Evolutionary conservation across 73 alveolate genomes (phyloP).

Genomic region (Durusdinium trenchii): DNA sequence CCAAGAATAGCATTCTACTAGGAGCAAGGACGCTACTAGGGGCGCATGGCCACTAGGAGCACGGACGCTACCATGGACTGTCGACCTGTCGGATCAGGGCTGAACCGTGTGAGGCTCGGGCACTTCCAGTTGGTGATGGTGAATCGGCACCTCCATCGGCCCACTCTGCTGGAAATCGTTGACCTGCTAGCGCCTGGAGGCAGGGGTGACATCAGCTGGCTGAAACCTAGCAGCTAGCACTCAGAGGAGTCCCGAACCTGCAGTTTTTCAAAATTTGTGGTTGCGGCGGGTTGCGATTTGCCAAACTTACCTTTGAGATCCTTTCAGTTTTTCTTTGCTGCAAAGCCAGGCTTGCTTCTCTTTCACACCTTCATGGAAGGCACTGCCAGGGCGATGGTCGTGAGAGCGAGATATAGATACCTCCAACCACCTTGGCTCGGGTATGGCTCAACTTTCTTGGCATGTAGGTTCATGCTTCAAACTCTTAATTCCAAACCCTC

Average conservation of each 20-base stretch:
- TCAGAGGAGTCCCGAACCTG: too few species aligned
- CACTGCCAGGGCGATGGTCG: background rate
- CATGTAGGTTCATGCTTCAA: background rate
- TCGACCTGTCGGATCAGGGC: too few species aligned
- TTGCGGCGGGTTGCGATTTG: background rate
- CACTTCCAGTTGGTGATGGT: slow-evolving; percentile 63
- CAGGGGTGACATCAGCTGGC: background rate
- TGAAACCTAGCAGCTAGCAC: background rate
- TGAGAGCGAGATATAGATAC: background rate
- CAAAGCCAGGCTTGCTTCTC: slow-evolving; percentile 62
- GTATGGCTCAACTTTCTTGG: background rate
- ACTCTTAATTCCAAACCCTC: background rate
- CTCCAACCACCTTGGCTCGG: background rate
- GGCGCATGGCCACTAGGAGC: too few species aligned
- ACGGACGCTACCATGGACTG: too few species aligned
- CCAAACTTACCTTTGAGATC: background rate
- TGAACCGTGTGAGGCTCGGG: too few species aligned
- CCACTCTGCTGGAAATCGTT: slow-evolving; percentile 57
- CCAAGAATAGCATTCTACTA: too few species aligned
- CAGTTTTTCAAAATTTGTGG: background rate
- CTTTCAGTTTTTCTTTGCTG: background rate
- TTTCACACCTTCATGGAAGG: slow-evolving; percentile 95
- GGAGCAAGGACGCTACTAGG: too few species aligned
- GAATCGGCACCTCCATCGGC: slow-evolving; percentile 88
- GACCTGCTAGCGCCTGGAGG: slow-evolving; percentile 82